These are phyloP conservation scores for Saccharomycodes ludwigii DNA, from an alignment of 805 yeast genomes.

Conservation along the genomic window DNA sequence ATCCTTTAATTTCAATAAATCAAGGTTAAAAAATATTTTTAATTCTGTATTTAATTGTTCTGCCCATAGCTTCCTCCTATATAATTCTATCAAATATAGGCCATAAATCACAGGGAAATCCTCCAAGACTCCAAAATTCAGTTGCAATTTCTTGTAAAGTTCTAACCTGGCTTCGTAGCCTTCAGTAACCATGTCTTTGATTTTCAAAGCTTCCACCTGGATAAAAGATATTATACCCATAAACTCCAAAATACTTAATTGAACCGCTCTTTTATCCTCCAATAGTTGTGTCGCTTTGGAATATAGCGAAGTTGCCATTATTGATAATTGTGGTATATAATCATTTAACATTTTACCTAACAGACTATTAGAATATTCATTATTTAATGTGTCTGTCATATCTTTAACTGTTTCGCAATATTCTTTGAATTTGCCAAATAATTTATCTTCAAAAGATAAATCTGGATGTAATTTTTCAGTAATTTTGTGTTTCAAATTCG, in stretches of 20 bases:
- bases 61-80: constrained; percentile 49
- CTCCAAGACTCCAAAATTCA: constrained; percentile 17
- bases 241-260: constrained; percentile 18
- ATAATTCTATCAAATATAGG: constrained; percentile 46
- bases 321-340: constrained; percentile 11
- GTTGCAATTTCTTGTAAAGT: constrained; percentile 13
- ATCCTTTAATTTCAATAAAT: constrained; percentile 17
- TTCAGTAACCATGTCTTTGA: constrained; percentile 19
- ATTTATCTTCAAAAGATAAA: background rate
- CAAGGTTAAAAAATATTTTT: constrained; percentile 6
- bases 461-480: background rate
- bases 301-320: constrained; percentile 19
- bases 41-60: constrained; percentile 26
- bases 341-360: too few species aligned
- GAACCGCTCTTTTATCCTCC: constrained; percentile 23
- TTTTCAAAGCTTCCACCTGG: constrained; percentile 26
- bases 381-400: too few species aligned
- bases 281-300: constrained; percentile 14
- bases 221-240: constrained; percentile 25
- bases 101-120: constrained; percentile 69
- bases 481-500: too few species aligned
- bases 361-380: too few species aligned
- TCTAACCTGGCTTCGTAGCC: constrained; percentile 23
- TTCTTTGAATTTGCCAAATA: background rate
- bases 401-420: too few species aligned